phyloP scores from a whole-genome alignment of 805 yeast species.

The Sugiyamaella mastotermitis region DNA sequence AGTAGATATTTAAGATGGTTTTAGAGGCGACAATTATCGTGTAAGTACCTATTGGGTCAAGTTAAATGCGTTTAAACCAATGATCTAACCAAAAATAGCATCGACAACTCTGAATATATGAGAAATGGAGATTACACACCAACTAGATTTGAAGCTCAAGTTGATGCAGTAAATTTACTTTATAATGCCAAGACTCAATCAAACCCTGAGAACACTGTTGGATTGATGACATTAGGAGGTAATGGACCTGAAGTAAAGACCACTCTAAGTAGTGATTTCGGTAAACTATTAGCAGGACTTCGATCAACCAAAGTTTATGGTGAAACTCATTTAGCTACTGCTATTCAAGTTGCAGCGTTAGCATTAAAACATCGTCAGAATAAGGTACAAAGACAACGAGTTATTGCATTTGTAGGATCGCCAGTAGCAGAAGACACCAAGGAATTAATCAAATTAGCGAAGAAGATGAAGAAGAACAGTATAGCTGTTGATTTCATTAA shows the following conservation, averaged over 20 bases:
- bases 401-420: conserved; percentile 82
- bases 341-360: conserved; percentile 86
- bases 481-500: conserved; percentile 84
- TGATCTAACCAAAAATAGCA: conserved; percentile 28
- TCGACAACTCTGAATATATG: conserved; percentile 94
- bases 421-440: conserved; percentile 67
- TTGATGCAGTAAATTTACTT: conserved; percentile 80
- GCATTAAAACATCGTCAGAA: conserved; percentile 96
- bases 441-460: conserved; percentile 78
- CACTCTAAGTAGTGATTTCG: conserved; percentile 81
- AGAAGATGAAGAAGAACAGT: conserved; percentile 87
- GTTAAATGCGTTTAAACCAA: neutral
- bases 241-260: conserved; percentile 73
- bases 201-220: conserved; percentile 93
- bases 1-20: conserved; percentile 50
- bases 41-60: conserved; percentile 24
- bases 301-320: conserved; percentile 74
- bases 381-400: conserved; percentile 84
- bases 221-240: conserved; percentile 85
- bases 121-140: conserved; percentile 92
- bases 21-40: conserved; percentile 95
- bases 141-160: conserved; percentile 85
- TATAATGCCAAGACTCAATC: conserved; percentile 80
- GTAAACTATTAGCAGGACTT: conserved; percentile 75
- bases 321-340: conserved; percentile 61